Evolutionary conservation across 1,139 yeast species (phyloP), one percentile per base, ranked within the genome.

Genomic region (Candida buenavistaensis): DNA sequence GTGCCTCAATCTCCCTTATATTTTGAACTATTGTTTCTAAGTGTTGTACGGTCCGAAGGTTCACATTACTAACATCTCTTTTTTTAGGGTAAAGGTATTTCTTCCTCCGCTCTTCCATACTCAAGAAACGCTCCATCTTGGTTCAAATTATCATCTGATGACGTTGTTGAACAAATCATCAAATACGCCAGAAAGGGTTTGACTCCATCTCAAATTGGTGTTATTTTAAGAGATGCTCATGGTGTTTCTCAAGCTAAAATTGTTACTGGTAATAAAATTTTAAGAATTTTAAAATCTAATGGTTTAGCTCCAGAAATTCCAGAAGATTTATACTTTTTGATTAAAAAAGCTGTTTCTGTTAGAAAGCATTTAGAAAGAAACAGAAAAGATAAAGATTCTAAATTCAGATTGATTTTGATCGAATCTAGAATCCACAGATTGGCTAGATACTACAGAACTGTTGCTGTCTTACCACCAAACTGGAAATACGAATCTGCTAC

Each of bases 401-500:
- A 92, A 80, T 92, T 94, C 95, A 89, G 99, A 85, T 88, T 92
- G 69, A 92, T 92, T 92, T 85, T 92, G 76, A 89, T 94, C 71
- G 99, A 92, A 80, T 90, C 97, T 53, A 89, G 98, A 88, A 92
- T 92, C 80, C 99, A 92, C 95, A 92, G 99, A 85, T 87, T 92
- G 73, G 96, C 98, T 60, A 88, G 99, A 82, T 92, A 92, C 94
- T 92, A 92, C 96, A 90, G 96, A 88, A 87, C 96, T 62, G 95
- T 88, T 62, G 80, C 95, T 68, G 97, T 92, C 65, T 85, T 92
- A 68, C 97, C 98, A 64, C 97, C 98, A 71, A 89, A 86, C 92
- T 92, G 97, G 97, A 92, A 92, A 82, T 92, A 85, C 95, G 98
- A 92, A 80, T 90, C 98, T 58, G 95, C 98, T 69, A 94, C 98